A percentile compares a stretch with the other conserved stretches of the same genome.
These are phyloP conservation scores for Fallopia convolvulus DNA, from an alignment of 148 eudicot genomes.

Conservation along the genomic window DNA sequence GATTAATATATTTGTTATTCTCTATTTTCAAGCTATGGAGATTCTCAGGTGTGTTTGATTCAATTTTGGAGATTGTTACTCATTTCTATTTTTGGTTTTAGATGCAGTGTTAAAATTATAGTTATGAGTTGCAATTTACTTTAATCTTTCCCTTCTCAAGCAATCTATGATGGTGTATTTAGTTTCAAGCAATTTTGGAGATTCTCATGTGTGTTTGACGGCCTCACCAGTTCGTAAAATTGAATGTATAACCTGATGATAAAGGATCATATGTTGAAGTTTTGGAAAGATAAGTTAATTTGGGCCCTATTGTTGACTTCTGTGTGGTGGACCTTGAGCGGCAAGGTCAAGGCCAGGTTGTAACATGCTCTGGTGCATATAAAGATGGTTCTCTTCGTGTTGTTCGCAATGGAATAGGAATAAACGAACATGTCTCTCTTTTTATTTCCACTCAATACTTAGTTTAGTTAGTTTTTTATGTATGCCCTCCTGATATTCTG, in stretches of 20 bases:
- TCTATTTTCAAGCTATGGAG: no score
- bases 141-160: not conserved
- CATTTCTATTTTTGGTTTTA: not conserved
- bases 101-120: not conserved
- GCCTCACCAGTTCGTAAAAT: constrained; percentile 66
- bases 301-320: constrained; percentile 84
- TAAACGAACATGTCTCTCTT: constrained; percentile 70
- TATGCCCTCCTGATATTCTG: no score
- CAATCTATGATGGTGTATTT: not conserved
- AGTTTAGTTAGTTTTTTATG: no score
- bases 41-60: no score
- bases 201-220: no score
- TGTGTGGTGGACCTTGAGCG: constrained; percentile 95
- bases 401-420: constrained; percentile 88
- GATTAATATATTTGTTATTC: no score
- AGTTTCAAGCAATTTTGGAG: no score
- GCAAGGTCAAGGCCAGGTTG: constrained; percentile 98
- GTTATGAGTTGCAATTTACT: not conserved
- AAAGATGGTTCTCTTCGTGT: constrained; percentile 94
- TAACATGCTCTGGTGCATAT: constrained; percentile 95
- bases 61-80: constrained; percentile 13
- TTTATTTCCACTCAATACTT: not conserved
- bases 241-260: constrained; percentile 81
- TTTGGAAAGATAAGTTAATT: no score
- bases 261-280: constrained; percentile 70